These are phyloP conservation scores for Mortierella sp. DNA, from an alignment of 371 early-diverging fungal species.

Conservation along the genomic window DNA sequence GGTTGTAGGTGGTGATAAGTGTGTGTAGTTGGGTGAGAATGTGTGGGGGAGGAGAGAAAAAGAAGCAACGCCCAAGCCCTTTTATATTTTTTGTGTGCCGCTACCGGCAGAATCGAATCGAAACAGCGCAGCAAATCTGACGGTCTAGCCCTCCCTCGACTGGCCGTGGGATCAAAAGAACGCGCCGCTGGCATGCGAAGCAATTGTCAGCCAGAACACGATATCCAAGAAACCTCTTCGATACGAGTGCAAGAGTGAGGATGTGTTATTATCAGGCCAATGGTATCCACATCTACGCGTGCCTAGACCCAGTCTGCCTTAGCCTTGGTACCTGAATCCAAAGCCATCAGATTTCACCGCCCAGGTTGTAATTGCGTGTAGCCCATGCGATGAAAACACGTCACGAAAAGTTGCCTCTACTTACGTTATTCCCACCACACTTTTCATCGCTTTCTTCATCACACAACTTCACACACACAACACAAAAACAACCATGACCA, in stretches of 20 bases:
- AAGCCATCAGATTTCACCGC: no score
- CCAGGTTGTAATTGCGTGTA: no score
- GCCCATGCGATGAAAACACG: no score
- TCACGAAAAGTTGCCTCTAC: no score
- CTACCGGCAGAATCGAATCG: neutral
- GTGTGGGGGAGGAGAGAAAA: neutral
- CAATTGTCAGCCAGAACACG: neutral
- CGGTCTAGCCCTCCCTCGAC: neutral
- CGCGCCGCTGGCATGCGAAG: neutral
- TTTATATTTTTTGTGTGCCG: neutral
- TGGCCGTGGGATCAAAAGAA: neutral
- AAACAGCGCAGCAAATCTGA: neutral
- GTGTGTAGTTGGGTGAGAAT: neutral
- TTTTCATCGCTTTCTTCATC: slow-evolving; percentile 16
- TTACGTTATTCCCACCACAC: neutral
- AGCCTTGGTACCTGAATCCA: no score
- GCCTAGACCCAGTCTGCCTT: no score
- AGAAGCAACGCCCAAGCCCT: neutral
- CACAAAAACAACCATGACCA: slow-evolving; percentile 59
- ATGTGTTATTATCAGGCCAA: no score
- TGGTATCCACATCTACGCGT: no score
- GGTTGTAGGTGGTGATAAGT: neutral
- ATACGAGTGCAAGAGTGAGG: no score
- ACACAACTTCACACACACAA: neutral
- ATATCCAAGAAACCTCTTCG: neutral